Conservation (phyloP, 108 stramenopile genomes). For the Cyclotella atomus region DNA sequence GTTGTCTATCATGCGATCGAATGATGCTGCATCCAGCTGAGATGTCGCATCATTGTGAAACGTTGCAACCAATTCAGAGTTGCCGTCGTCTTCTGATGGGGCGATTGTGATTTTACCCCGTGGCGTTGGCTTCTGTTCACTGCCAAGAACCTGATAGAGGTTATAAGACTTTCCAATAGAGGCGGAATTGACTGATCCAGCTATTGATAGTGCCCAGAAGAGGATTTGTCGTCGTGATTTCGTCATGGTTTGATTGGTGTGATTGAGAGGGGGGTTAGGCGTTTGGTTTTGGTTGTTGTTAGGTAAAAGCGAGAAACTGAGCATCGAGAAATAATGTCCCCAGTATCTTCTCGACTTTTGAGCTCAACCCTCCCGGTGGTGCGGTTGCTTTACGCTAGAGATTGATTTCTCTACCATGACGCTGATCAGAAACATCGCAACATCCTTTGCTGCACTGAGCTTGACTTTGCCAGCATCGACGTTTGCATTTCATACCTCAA, state of each 20-base stretch:
- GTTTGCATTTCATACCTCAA: background rate
- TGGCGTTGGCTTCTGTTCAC: slow-evolving; percentile 29
- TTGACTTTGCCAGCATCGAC: background rate
- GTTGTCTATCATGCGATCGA: slow-evolving; percentile 43
- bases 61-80: slow-evolving; percentile 26
- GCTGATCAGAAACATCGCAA: too few species aligned
- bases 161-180: slow-evolving; percentile 43
- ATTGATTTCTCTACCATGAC: too few species aligned
- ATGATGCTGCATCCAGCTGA: slow-evolving; percentile 28
- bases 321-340: too few species aligned
- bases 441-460: too few species aligned
- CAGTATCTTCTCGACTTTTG: too few species aligned
- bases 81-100: slow-evolving; percentile 21
- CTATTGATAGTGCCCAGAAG: slow-evolving; percentile 8
- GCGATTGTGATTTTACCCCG: slow-evolving; percentile 40
- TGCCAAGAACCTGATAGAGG: slow-evolving; percentile 39
- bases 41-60: slow-evolving; percentile 21
- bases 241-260: too few species aligned
- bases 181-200: slow-evolving; percentile 8
- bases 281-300: background rate
- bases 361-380: too few species aligned
- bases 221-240: background rate
- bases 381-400: too few species aligned
- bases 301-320: too few species aligned
- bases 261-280: background rate